These are phyloP conservation scores for Acer campestre DNA, from an alignment of 345 rosid species.

Conservation along the genomic window DNA sequence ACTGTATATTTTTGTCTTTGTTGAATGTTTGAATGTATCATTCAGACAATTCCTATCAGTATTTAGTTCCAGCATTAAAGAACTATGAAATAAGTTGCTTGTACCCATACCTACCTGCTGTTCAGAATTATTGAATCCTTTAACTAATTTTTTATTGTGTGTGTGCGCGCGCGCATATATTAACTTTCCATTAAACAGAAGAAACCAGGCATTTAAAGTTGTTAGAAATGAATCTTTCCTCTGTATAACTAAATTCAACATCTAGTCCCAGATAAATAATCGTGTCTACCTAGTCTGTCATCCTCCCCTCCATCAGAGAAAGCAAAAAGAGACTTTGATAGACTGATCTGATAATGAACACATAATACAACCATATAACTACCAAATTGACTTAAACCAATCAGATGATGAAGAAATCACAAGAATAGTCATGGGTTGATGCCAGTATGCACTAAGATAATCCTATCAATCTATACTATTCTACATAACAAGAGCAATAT, in stretches of 20 bases:
- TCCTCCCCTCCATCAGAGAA: neutral
- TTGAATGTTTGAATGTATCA: neutral
- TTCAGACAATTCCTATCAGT: neutral
- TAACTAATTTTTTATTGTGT: neutral
- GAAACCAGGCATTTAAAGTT: neutral
- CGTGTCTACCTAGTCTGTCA: neutral
- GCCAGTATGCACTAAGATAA: neutral
- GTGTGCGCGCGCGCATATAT: neutral
- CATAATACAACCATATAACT: conserved; percentile 5
- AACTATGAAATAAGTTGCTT: neutral
- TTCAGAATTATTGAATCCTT: neutral
- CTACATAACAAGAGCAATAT: no score
- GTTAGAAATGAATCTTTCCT: neutral
- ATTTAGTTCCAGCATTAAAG: neutral
- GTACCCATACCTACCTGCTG: neutral
- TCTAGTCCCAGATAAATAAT: neutral
- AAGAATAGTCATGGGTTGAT: neutral
- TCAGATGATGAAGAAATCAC: conserved; percentile 2
- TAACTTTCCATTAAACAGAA: neutral
- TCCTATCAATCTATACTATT: neutral
- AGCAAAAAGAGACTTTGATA: neutral
- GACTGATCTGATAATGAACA: neutral
- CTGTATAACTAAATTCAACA: conserved; percentile 9
- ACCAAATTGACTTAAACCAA: neutral
- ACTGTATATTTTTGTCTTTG: neutral